Evolutionary conservation across 164 flowering plant species (phyloP), one percentile per base, ranked within the genome.

Genomic region (Malania oleifera): DNA sequence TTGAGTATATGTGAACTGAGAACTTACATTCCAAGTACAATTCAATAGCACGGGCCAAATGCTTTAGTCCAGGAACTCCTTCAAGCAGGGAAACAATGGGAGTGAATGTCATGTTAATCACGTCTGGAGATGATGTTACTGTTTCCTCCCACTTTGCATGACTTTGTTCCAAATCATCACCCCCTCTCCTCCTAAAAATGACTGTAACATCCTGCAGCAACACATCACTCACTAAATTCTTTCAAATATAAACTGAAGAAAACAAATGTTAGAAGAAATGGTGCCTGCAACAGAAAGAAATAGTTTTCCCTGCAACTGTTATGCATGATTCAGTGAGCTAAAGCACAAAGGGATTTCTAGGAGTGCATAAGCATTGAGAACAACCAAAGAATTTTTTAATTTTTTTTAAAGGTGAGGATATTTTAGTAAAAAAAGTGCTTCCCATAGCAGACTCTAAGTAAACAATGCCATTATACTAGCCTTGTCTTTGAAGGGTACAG

Each of bases 121-220:
- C 85, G 71, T 93, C 99, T 20, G 99, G 99, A 59, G 99, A 87
- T 46, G 49, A 66, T 43, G 63, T 60, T 23, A 93, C 81, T 34
- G 91, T 88, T 50, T 65, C 77, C 26, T 77, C 86, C 99, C 99
- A 93, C 66, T 73, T 76, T 38, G 74, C 76, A 70, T 84, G 88
- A 72, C 84, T 88, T 67, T 90, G 99, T 64, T 84, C 96, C 50
- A 93, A 90, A 72, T 93, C 99, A 60, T 93, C 96, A 18, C 99
- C 99, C 31, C 99, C 99, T 80, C 99, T 80, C 71, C 99, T 84
- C 71, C 99, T 75, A 60, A 93, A 90, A 71, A 93, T 90, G 13
- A 90, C 95, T 18, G 99, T 93, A 61, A 90, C 89, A 88, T 90
- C 99, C 99, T 93, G 86, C 79, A 84, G 53, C 24, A 66, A 60